Percentiles rank a stretch among this genome's conserved stretches.
These are phyloP conservation scores for Rubus parviflorus DNA, from an alignment of 306 rosid species.

Conservation along the genomic window DNA sequence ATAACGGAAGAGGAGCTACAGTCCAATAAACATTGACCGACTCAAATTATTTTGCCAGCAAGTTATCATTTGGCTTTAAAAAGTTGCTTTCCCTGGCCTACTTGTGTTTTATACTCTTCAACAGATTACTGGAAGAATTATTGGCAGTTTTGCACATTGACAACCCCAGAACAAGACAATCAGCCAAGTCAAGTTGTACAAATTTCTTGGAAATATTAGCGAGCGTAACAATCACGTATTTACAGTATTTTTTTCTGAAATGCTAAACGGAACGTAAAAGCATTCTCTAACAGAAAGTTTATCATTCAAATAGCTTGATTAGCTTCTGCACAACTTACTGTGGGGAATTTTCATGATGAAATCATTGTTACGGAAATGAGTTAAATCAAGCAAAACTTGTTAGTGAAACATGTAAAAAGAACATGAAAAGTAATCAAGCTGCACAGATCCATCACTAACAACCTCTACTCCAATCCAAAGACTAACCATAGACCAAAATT, in stretches of 20 bases:
- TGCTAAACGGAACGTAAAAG: neutral
- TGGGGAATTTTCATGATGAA: neutral
- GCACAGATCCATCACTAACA: neutral
- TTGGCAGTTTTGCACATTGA: slow-evolving; percentile 1
- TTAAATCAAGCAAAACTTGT: slow-evolving; percentile 2
- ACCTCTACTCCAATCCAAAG: neutral
- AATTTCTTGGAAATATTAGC: neutral
- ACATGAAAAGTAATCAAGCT: neutral
- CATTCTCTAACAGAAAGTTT: neutral
- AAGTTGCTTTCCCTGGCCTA: slow-evolving; percentile 2
- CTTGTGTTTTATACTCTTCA: neutral
- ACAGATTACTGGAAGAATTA: neutral
- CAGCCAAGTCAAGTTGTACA: neutral
- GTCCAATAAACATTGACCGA: neutral
- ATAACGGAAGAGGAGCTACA: neutral
- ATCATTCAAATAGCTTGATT: neutral
- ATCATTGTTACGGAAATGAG: neutral
- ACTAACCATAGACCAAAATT: neutral
- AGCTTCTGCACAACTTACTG: neutral
- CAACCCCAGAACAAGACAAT: neutral
- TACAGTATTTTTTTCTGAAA: neutral
- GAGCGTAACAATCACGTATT: neutral
- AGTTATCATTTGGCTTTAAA: neutral
- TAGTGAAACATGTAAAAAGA: neutral
- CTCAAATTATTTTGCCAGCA: neutral